Base-by-base conservation (phyloP, 1,284 basidiomycete genomes). In the Trichosporon asahii region DNA sequence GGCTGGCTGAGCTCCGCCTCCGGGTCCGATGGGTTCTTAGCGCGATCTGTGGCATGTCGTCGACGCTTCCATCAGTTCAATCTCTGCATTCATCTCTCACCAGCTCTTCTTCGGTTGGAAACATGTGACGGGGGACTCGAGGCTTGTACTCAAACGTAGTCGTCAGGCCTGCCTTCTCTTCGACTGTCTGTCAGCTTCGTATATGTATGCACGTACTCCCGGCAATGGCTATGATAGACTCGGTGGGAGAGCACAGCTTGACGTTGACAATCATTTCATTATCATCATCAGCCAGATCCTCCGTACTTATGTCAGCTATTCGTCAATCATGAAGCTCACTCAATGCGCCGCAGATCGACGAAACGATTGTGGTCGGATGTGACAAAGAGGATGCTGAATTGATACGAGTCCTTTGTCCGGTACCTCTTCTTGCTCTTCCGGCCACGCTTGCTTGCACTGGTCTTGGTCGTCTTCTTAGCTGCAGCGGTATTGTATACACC, bases 161-260 rank as follows among this genome's bases (percentile, higher is more conserved):
- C 2, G 68, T 35, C 40, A 79, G 76, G 8, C 80, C 80, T 1
- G 80, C 74, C 3, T 77, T 68, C 66, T 81, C 79, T 31, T 82
- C 80, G 18, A 80, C 80, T 81, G 65, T 5, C 33, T 33, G 60
- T 66, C 35, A 60, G 69, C 57, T n/a, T 33, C 27, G 27, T 6
- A 8, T 61, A 29, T 18, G 27, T 31, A 4, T 6, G 1, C 23
- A 65, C 74, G 65, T 23, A 78, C 76, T 70, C 60, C 77, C 78
- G 29, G 73, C 68, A 44, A 74, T 70, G n/a, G 68, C 72, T 6
- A 72, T 49, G 18, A 80, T 64, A 4, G 44, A 71, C 49, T 78
- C 75, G 9, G 72, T 67, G 0, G 73, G 67, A 2, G 68, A 21
- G 2, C 68, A 55, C n/a, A 80, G 68, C 6, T 66, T 69, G 2